Conservation (phyloP, 1,284 basidiomycete species). For the Ustilago lituana region DNA sequence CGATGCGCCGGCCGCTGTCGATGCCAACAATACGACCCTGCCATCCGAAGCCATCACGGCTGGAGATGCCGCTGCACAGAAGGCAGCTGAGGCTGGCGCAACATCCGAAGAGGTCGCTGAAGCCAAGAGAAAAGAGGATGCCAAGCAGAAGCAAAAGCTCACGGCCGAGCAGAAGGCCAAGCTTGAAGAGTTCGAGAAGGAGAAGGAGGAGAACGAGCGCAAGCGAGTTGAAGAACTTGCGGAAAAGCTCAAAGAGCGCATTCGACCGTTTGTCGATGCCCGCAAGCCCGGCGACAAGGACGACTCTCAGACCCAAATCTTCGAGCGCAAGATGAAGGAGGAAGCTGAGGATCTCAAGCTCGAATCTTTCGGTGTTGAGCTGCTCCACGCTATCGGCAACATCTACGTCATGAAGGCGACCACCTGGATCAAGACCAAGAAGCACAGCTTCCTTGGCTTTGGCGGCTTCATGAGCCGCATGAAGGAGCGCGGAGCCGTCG, state of each 20-base stretch:
- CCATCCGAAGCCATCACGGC: conserved; percentile 31
- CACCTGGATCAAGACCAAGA: conserved; percentile 80
- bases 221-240: conserved; percentile 63
- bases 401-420: conserved; percentile 93
- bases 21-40: conserved; percentile 29
- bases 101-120: conserved; percentile 42
- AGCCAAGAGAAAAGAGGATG: conserved; percentile 70
- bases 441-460: conserved; percentile 79
- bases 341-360: conserved; percentile 97
- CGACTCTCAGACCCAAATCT: conserved; percentile 75
- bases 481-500: conserved; percentile 86
- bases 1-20: conserved; percentile 24
- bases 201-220: conserved; percentile 64
- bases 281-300: conserved; percentile 84
- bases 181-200: conserved; percentile 66
- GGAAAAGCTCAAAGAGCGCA: conserved; percentile 65
- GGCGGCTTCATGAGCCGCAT: conserved; percentile 92
- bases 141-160: conserved; percentile 71
- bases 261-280: conserved; percentile 70
- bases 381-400: conserved; percentile 71
- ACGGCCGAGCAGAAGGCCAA: conserved; percentile 77
- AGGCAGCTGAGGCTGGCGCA: conserved; percentile 60
- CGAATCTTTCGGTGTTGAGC: conserved; percentile 97
- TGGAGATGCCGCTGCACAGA: conserved; percentile 52
- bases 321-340: conserved; percentile 79